Evolutionary conservation across 2,329 filamentous ascomycete genomes (phyloP).

Genomic region (Moelleriella libera): DNA sequence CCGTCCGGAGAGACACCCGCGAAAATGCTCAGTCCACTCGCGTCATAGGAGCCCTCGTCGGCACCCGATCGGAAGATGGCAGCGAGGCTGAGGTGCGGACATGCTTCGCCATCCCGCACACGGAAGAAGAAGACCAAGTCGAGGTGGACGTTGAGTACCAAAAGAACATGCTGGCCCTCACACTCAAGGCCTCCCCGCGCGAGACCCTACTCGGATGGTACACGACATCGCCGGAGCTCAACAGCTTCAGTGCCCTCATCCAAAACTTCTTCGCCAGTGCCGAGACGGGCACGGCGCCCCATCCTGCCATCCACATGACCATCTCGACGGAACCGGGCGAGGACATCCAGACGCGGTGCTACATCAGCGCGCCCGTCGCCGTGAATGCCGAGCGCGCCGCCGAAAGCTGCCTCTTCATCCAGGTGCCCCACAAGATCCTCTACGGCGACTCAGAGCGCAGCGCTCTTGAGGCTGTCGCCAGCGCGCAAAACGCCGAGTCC

Average conservation of each 20-base stretch:
- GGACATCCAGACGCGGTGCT: constrained; percentile 80
- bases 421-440: constrained; percentile 86
- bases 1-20: constrained; percentile 65
- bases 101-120: constrained; percentile 96
- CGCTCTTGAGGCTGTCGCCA: constrained; percentile 67
- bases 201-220: constrained; percentile 97
- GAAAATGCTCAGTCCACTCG: constrained; percentile 69
- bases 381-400: constrained; percentile 89
- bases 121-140: constrained; percentile 95
- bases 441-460: constrained; percentile 61
- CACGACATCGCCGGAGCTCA: constrained; percentile 89
- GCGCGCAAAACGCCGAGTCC: constrained; percentile 66
- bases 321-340: constrained; percentile 80
- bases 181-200: constrained; percentile 85
- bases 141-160: constrained; percentile 99
- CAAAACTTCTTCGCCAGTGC: constrained; percentile 99
- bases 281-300: constrained; percentile 91
- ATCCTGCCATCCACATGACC: constrained; percentile 94
- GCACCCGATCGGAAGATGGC: constrained; percentile 88
- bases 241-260: constrained; percentile 92
- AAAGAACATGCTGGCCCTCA: constrained; percentile 95
- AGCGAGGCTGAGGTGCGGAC: constrained; percentile 91
- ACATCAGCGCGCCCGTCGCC: constrained; percentile 90
- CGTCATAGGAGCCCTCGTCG: constrained; percentile 91
- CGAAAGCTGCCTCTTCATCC: constrained; percentile 94